Percentiles rank a stretch among this genome's conserved stretches.
These are phyloP conservation scores for Nannochloropsis oceanica DNA, from an alignment of 108 stramenopile species.

Conservation along the genomic window DNA sequence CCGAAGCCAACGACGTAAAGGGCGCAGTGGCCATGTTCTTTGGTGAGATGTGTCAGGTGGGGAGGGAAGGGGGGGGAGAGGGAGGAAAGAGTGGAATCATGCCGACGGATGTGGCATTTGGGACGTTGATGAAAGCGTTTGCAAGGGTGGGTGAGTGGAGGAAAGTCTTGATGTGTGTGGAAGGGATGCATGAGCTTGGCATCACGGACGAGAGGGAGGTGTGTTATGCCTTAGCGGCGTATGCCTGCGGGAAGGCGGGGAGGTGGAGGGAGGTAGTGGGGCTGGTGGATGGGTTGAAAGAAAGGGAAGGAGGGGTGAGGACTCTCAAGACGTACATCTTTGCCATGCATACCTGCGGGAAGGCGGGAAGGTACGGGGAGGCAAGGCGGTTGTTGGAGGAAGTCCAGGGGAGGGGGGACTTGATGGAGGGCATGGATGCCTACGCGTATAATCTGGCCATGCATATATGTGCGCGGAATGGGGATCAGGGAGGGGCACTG, in stretches of 20 bases:
- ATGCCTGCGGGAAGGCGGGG: background rate
- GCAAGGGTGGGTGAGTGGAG: background rate
- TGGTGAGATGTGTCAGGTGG: background rate
- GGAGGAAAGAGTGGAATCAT: background rate
- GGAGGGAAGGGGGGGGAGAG: background rate
- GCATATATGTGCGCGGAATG: background rate
- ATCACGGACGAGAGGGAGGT: background rate
- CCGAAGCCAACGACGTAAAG: background rate
- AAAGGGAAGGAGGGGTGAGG: background rate
- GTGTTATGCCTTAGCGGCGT: background rate
- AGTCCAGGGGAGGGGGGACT: background rate
- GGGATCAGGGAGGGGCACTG: background rate
- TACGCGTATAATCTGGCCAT: background rate
- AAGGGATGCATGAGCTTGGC: background rate
- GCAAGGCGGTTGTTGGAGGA: background rate
- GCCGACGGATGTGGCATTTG: background rate
- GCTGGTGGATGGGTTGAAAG: background rate
- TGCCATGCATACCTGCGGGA: background rate
- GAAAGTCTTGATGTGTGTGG: background rate
- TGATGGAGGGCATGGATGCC: background rate
- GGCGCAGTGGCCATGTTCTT: background rate
- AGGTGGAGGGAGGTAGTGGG: background rate
- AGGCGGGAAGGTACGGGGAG: background rate
- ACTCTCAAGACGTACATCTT: background rate
- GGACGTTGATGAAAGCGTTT: background rate